Evolutionary conservation across 192 early-diverging fungal genomes (phyloP), one percentile per base, ranked within the genome.

Genomic region (Linnemannia elongata): DNA sequence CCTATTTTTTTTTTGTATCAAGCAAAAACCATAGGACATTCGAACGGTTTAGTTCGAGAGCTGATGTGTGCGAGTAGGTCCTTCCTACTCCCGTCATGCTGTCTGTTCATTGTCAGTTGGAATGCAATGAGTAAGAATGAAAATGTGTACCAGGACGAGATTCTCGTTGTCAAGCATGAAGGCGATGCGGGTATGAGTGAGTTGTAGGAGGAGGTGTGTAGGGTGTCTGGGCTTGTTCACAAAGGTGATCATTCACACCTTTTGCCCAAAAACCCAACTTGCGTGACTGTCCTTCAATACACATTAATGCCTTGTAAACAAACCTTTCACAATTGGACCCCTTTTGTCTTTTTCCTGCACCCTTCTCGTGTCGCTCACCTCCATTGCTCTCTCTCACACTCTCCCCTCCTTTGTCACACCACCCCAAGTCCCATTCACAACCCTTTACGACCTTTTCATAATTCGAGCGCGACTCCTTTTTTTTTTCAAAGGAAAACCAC

Each of bases 1-100:
- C 88, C 94, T 95, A 90, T 69, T 22, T 30, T 42, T 69, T 22
- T 30, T 42, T 17, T 22, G 18, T 52, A 33, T 33, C n/a, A 0
- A 33, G 33, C 10, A 7, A 4, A 35, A 74, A 6, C n/a, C 27
- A 27, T 30, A 9, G n/a, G 33, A 42, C 5, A 47, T 8, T 20
- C 49, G 5, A 52, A 18, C 9, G 44, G 44, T 52, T 22, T 22
- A 52, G 13, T 15, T 10, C 18, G 22, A 5, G 49, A 52, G 49
- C 22, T 52, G 38, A 39, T 39, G 38, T 39, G 38, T 39, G 3
- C 4, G 38, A 39, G 6, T 39, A 39, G 1, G 38, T 39, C 38
- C 3, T 39, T 39, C 38, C 38, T 39, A 39, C 38, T 39, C 38
- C 38, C 6, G 38, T 39, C 38, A 6, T 39, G 38, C 38, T 39